Base-by-base conservation (phyloP, 305 asterid species). In the Euphrasia arctica region DNA sequence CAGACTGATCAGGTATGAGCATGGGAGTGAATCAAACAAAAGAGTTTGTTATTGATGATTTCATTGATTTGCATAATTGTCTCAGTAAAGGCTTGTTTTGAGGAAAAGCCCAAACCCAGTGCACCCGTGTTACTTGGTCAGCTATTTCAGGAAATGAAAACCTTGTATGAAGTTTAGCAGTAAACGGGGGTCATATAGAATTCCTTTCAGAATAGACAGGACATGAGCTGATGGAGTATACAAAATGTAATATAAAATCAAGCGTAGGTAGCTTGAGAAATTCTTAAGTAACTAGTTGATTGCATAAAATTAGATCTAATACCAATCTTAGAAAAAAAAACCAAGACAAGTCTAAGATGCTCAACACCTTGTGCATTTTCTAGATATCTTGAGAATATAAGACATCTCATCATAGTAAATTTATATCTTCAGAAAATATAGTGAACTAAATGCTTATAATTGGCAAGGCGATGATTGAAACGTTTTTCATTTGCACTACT, bases 61-160 rank as follows among this genome's bases (percentile, higher is more conserved):
- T n/a, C n/a, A n/a, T n/a, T n/a, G n/a, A n/a, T n/a, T n/a, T n/a
- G n/a, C n/a, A n/a, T n/a, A n/a, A n/a, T n/a, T n/a, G 34, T 9
- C 54, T 52, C 42, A 45, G 52, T 9, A 3, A 69, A 10, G 59
- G 58, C n/a, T 32, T 43, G 66, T 34, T 6, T 14, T 22, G 56
- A 29, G 45, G 42, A 62, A 62, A 28, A 2, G 10, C 32, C 32
- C 25, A 51, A 11, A 62, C 43, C 49, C 62, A 48, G 50, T 60
- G 42, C 13, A 27, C 10, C 5, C 31, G 18, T 14, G 12, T 28
- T 52, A 54, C 39, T 29, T 32, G 11, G 68, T 9, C 6, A 11
- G 32, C 74, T 54, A 12, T 22, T 69, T 22, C 41, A 69, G 63
- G 58, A 55, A 69, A 58, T 67, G 51, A 18, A 58, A 22, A 6